These are phyloP conservation scores for Epichloe scottii DNA, from an alignment of 2,329 filamentous ascomycete species.

Conservation along the genomic window DNA sequence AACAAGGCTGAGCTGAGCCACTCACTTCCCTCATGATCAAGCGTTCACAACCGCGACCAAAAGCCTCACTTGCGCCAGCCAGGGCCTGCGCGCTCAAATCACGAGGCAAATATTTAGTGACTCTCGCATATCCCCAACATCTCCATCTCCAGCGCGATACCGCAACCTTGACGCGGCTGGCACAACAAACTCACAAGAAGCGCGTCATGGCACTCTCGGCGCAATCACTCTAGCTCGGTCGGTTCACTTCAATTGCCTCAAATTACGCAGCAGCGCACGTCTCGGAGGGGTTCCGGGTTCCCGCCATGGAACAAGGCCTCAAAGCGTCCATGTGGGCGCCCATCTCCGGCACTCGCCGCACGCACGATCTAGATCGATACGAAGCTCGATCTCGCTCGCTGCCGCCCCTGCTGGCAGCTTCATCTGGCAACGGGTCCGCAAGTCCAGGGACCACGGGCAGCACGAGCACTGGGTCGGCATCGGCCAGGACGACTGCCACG, in stretches of 20 bases:
- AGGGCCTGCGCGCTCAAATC: too few relatives aligned
- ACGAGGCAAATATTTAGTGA: too few relatives aligned
- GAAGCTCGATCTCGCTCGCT: slow-evolving; percentile 3
- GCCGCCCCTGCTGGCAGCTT: not conserved
- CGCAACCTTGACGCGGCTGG: too few relatives aligned
- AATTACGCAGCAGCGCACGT: not conserved
- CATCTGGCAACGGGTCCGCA: not conserved
- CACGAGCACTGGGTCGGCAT: not conserved
- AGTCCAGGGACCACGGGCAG: not conserved
- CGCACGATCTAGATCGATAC: not conserved
- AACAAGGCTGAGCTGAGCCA: too few relatives aligned
- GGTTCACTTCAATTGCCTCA: not conserved
- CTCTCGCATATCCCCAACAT: too few relatives aligned
- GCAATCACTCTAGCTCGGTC: not conserved
- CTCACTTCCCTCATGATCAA: too few relatives aligned
- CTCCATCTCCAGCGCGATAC: too few relatives aligned
- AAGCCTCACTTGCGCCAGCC: too few relatives aligned
- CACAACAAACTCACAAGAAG: not conserved
- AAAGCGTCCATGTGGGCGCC: slow-evolving; percentile 7
- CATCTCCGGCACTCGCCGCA: not conserved
- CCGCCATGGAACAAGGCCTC: slow-evolving; percentile 2
- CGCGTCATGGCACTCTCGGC: not conserved
- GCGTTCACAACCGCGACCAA: too few relatives aligned
- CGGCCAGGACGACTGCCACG: not conserved
- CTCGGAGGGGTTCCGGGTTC: not conserved